Evolutionary conservation across 208 protist species (phyloP), one percentile per base, ranked within the genome.

Genomic region (Trypanosoma rangeli): DNA sequence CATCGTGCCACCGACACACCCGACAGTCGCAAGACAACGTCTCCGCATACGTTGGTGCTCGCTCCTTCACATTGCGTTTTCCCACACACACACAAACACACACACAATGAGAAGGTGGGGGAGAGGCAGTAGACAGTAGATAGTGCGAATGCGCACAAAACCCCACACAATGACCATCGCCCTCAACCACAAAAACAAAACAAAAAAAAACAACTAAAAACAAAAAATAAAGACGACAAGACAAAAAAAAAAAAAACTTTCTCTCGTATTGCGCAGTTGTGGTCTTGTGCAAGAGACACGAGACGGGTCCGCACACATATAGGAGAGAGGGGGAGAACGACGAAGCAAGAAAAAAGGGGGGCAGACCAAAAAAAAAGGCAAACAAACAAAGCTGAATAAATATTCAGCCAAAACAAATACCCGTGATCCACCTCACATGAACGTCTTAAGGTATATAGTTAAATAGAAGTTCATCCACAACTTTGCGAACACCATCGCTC

Each of bases 391-490:
- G 7, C 12, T 37, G 16, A 13, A 37, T 37, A 13, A 22, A 5
- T 24, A 1, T 33, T 37, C 4, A 58, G 28, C 24, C 53, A 29
- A 1, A 26, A 59, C 26, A 37, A 59, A 37, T 59, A 59, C 16
- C 33, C 33, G 33, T 37, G 7, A 7, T 37, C 4, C 33, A 37
- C 33, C 33, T 37, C 33, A 9, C 33, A 37, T 37, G 33, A 60
- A 31, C 33, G 24, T 35, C 28, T 67, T 18, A 62, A 33, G 52
- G 42, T 42, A 65, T 26, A 35, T 66, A 64, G 33, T 53, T 39
- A 37, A 62, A 52, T n/a, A 79, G 70, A 35, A 42, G 37, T 0
- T 61, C 33, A 59, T 75, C 64, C n/a, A 74, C 46, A 49, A 66
- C 29, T 48, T 62, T 57, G 16, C 58, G 54, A 28, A 70, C 74